A percentile compares a stretch with the other conserved stretches of the same genome.
phyloP scores from a whole-genome alignment of 192 early-diverging fungal genomes.

The Kickxella alabastrina region DNA sequence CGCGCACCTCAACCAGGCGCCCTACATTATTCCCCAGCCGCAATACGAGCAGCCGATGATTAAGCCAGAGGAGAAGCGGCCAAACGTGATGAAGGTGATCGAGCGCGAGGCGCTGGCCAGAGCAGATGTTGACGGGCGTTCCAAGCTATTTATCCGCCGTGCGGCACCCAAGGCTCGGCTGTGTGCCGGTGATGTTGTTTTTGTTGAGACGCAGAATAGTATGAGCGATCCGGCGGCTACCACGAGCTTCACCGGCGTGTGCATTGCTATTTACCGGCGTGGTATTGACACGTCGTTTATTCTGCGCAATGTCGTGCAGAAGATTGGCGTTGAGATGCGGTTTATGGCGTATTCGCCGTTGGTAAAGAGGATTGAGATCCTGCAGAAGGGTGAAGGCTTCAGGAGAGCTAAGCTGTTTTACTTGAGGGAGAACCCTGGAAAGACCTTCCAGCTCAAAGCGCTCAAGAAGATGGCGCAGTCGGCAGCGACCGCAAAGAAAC shows the following conservation, averaged over 20 bases:
- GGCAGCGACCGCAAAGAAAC: constrained; percentile 17
- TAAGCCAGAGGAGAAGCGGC: constrained; percentile 38
- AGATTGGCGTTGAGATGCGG: constrained; percentile 72
- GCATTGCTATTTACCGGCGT: constrained; percentile 68
- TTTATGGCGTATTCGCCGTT: constrained; percentile 73
- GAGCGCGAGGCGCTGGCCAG: constrained; percentile 59
- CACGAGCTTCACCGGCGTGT: constrained; percentile 66
- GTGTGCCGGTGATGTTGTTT: constrained; percentile 59
- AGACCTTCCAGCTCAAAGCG: constrained; percentile 58
- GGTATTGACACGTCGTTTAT: constrained; percentile 75
- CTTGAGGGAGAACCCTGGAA: constrained; percentile 71
- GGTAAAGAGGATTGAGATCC: constrained; percentile 66
- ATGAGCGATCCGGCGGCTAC: constrained; percentile 47
- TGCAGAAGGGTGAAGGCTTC: constrained; percentile 58
- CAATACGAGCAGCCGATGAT: constrained; percentile 41
- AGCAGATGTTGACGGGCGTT: constrained; percentile 55
- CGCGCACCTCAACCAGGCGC: not conserved
- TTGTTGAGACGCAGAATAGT: constrained; percentile 66
- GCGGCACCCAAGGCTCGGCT: constrained; percentile 54
- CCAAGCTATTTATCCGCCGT: constrained; percentile 60
- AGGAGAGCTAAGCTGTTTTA: constrained; percentile 76
- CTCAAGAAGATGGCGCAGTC: constrained; percentile 34
- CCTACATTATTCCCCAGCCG: constrained; percentile 49
- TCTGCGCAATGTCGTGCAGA: constrained; percentile 71
- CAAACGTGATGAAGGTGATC: constrained; percentile 65